Conservation (phyloP, 1,284 basidiomycete genomes). For the Agaricales sp. region DNA sequence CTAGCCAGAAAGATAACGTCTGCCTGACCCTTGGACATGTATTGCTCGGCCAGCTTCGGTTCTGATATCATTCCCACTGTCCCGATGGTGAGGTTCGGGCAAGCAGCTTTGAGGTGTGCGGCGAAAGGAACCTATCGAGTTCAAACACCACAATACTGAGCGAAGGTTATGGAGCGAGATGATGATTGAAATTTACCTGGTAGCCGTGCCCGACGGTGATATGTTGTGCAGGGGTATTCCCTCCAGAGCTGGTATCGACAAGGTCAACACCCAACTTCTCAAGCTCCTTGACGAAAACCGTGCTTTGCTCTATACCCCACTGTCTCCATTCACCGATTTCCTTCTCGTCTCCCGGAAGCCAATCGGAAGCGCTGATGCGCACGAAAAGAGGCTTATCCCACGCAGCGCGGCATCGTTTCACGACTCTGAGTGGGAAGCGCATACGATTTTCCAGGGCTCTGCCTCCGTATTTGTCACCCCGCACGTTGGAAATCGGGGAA, state of each 20-base stretch:
- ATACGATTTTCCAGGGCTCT: constrained; percentile 59
- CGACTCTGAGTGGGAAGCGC: constrained; percentile 53
- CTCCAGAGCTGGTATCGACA: constrained; percentile 38
- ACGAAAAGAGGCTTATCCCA: constrained; percentile 72
- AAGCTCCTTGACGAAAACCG: constrained; percentile 44
- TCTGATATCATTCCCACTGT: constrained; percentile 71
- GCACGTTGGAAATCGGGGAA: constrained; percentile 62
- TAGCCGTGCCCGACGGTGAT: constrained; percentile 54
- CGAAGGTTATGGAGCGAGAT: not conserved
- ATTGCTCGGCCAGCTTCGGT: constrained; percentile 53
- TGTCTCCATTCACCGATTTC: constrained; percentile 47
- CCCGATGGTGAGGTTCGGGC: constrained; percentile 45
- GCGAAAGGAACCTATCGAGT: constrained; percentile 56
- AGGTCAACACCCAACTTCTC: constrained; percentile 59
- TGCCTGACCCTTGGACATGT: constrained; percentile 53
- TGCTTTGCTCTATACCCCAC: constrained; percentile 76
- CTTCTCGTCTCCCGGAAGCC: constrained; percentile 64
- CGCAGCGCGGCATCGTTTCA: constrained; percentile 37
- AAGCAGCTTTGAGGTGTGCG: constrained; percentile 53
- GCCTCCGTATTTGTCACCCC: constrained; percentile 69
- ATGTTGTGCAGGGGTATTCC: constrained; percentile 27
- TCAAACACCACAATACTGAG: not conserved
- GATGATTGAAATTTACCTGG: constrained; percentile 31
- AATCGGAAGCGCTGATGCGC: constrained; percentile 67
- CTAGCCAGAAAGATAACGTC: constrained; percentile 65